Evolutionary conservation across 1,284 basidiomycete genomes (phyloP), one percentile per base, ranked within the genome.

Genomic region (Malassezia equina): DNA sequence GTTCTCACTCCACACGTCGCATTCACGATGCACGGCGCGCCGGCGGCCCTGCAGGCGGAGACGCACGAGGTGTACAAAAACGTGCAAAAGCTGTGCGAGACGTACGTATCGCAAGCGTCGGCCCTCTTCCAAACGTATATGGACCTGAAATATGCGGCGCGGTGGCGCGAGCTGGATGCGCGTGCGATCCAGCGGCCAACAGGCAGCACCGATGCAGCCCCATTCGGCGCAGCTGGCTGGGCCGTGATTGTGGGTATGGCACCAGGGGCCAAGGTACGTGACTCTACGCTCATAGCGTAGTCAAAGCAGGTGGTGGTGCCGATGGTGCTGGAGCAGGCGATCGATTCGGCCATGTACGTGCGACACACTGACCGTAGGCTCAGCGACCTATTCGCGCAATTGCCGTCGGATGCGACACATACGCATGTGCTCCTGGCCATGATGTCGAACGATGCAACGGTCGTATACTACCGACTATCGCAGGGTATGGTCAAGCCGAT

Each of bases 101-200:
- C 27, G 21, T 73, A 70, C 42, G 69, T 75, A 5, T n/a, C 42
- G 0, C 75, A 75, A 47, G 61, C 68, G 8, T 50, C 62, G 0
- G 54, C 73, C 2, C 59, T 77, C 29, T 64, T 71, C 19, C 75
- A 75, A 36, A 59, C 74, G 12, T 72, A 60, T 31, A 55, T 63
- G 24, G 75, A 77, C 53, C 64, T 77, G 19, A 60, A 61, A 21
- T 61, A 67, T 51, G 61, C 62, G 9, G 66, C 67, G 12, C 55
- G 60, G 21, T 72, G 69, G 69, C 56, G 59, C 8, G 40, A 61
- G n/a, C 57, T 72, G 11, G 58, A 60, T 7, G 54, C 61, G 7
- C 17, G 55, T 2, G n/a, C 12, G 19, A n/a, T 39, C 4, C 3
- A 13, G 36, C 36, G 36, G 36, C 19, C 17, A 19, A 19, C 2